These are phyloP conservation scores for Lepiota brunneoincarnata DNA, from an alignment of 768 basidiomycete genomes.

Conservation along the genomic window DNA sequence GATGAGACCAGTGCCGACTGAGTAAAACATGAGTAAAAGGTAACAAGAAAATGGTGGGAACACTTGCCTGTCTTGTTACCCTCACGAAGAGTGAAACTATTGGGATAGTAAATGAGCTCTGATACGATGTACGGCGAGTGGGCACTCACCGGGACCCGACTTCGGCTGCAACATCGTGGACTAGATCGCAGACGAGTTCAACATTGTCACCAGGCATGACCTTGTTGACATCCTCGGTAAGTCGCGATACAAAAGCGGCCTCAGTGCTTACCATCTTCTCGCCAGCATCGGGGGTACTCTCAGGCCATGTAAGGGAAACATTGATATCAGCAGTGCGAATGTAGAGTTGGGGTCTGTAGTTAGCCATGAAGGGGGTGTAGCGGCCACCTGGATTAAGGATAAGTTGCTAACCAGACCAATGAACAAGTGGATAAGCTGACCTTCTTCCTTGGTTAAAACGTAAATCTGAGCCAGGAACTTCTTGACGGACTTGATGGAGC, in stretches of 20 bases:
- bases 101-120: constrained; percentile 8
- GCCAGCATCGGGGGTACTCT: constrained; percentile 72
- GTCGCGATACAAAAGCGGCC: not conserved
- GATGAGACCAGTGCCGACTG: constrained; percentile 93
- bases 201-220: constrained; percentile 99
- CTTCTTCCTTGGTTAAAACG: constrained; percentile 33
- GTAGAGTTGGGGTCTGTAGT: constrained; percentile 95
- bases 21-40: constrained; percentile 9
- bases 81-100: constrained; percentile 86
- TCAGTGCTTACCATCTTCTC: constrained; percentile 74
- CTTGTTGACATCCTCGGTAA: constrained; percentile 29
- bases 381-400: constrained; percentile 54
- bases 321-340: constrained; percentile 95
- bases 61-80: constrained; percentile 86
- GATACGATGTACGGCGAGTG: not conserved
- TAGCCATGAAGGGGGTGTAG: constrained; percentile 87
- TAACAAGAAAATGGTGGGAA: constrained; percentile 4
- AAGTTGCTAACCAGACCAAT: not conserved
- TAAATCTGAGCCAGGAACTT: constrained; percentile 95
- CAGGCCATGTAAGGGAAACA: constrained; percentile 79
- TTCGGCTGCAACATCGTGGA: constrained; percentile 87
- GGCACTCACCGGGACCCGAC: constrained; percentile 67
- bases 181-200: constrained; percentile 82
- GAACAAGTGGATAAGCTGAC: not conserved
- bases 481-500: constrained; percentile 90